Evolutionary conservation across 176 grass and related monocot genomes (phyloP).

Genomic region (Oryza meyeriana): DNA sequence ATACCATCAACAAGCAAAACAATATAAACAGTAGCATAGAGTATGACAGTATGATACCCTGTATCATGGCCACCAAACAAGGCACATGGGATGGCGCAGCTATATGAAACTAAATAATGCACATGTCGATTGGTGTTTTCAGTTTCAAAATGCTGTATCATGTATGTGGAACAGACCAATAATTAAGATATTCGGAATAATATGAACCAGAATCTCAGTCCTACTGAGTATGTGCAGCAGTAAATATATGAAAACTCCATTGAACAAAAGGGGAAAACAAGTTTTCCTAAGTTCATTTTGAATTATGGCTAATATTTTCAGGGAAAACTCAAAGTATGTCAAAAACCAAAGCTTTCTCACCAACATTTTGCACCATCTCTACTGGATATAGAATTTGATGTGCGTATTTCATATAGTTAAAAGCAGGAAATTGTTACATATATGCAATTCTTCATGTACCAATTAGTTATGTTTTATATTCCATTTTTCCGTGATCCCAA

Average conservation of each 20-base stretch:
- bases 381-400: background rate
- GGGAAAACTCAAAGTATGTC: background rate
- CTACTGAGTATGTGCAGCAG: background rate
- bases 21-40: background rate
- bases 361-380: background rate
- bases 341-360: background rate
- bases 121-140: constrained; percentile 7
- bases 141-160: constrained; percentile 20
- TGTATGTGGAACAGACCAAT: constrained; percentile 26
- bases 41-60: background rate
- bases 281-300: background rate
- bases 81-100: constrained; percentile 29
- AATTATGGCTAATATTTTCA: background rate
- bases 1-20: constrained; percentile 20
- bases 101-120: constrained; percentile 34
- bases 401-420: background rate
- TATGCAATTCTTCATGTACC: background rate
- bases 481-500: background rate
- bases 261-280: background rate
- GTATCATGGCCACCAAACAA: constrained; percentile 17
- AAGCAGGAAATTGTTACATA: background rate
- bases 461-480: background rate
- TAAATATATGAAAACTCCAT: background rate
- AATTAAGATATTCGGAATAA: constrained; percentile 5
- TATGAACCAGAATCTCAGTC: constrained; percentile 24